These are phyloP conservation scores for Aspergillus bertholletiae DNA, from an alignment of 495 filamentous ascomycete species.

Conservation along the genomic window DNA sequence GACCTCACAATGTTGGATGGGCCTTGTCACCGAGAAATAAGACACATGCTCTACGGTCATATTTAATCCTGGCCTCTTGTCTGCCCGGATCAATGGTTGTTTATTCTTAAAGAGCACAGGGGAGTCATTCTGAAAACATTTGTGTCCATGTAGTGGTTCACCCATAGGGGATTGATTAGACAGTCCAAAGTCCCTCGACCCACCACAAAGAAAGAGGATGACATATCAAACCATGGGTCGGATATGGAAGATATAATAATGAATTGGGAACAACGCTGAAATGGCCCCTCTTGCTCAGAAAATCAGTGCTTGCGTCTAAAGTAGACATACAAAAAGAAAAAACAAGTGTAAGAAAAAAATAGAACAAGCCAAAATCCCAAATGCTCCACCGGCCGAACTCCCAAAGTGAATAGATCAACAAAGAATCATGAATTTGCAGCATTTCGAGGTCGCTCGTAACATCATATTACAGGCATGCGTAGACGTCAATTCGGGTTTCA, in stretches of 20 bases:
- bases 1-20: neutral
- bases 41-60: too few relatives aligned
- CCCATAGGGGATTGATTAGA: too few relatives aligned
- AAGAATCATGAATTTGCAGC: neutral
- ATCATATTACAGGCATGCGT: neutral
- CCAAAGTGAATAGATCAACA: neutral
- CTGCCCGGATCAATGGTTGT: too few relatives aligned
- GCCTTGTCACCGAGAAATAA: too few relatives aligned
- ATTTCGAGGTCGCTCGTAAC: neutral
- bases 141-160: neutral
- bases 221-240: neutral
- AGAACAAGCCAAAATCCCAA: conserved; percentile 7
- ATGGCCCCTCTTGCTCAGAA: neutral
- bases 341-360: neutral
- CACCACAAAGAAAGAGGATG: neutral
- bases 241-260: neutral
- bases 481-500: neutral
- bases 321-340: conserved; percentile 1
- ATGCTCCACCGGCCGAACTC: conserved; percentile 15
- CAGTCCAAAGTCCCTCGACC: neutral
- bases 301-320: conserved; percentile 13
- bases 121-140: too few relatives aligned
- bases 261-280: neutral
- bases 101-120: too few relatives aligned
- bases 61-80: too few relatives aligned